These are phyloP conservation scores for Beauveria asiatica DNA, from an alignment of 2,329 filamentous ascomycete species.

Conservation along the genomic window DNA sequence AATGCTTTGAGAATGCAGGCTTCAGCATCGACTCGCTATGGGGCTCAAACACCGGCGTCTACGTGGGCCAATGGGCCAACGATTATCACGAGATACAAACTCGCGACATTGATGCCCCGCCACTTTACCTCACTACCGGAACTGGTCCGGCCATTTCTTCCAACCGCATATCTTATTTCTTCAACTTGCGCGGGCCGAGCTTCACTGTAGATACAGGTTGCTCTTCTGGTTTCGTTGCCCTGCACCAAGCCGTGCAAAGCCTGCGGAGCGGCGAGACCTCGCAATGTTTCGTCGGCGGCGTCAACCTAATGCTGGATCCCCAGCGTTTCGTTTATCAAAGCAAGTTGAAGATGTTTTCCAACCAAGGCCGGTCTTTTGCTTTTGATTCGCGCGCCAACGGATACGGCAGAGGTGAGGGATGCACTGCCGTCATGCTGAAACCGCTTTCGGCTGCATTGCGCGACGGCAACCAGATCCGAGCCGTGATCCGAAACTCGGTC, in stretches of 20 bases:
- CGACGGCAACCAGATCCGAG: conserved; percentile 24
- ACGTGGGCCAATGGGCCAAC: conserved; percentile 22
- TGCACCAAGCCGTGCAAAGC: conserved; percentile 26
- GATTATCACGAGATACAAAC: conserved; percentile 19
- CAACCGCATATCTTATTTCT: conserved; percentile 28
- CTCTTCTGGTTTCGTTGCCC: conserved; percentile 25
- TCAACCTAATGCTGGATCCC: conserved; percentile 16
- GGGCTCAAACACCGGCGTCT: conserved; percentile 21
- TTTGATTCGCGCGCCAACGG: conserved; percentile 31
- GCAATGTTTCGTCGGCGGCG: conserved; percentile 17
- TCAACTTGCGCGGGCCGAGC: conserved; percentile 27
- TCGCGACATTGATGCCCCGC: conserved; percentile 24
- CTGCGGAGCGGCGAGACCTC: conserved; percentile 22
- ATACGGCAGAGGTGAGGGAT: conserved; percentile 41
- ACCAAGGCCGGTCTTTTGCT: background rate
- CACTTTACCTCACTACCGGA: conserved; percentile 26
- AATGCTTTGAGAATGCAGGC: conserved; percentile 9
- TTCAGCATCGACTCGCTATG: conserved; percentile 10
- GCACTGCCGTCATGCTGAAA: conserved; percentile 35
- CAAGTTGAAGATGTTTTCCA: background rate
- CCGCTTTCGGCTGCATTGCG: conserved; percentile 32
- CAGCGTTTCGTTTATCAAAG: conserved; percentile 13
- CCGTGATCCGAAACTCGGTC: conserved; percentile 26
- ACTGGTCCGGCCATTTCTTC: conserved; percentile 20
- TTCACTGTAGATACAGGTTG: conserved; percentile 32